Evolutionary conservation across 192 early-diverging fungal species (phyloP).

Genomic region (Linnemannia zychae): DNA sequence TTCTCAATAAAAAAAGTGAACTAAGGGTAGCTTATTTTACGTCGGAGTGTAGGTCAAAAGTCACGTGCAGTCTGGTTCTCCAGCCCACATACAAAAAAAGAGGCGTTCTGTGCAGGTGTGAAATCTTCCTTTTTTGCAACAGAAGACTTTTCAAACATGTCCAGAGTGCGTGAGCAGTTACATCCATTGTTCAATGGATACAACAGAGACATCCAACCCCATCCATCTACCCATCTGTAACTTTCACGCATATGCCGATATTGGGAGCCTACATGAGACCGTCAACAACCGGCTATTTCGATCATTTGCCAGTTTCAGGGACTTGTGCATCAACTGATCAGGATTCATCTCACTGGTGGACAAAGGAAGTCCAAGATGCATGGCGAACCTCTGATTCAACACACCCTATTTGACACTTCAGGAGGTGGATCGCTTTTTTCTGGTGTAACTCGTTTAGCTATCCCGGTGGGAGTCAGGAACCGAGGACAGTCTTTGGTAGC

Average conservation of each 20-base stretch:
- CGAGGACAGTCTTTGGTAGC: not conserved
- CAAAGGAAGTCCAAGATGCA: not conserved
- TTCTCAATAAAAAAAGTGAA: too few relatives aligned
- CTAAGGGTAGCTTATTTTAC: too few relatives aligned
- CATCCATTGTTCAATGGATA: slow-evolving; percentile 10
- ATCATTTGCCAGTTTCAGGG: not conserved
- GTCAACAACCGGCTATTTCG: not conserved
- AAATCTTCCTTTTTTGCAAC: slow-evolving; percentile 36
- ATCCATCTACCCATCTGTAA: slow-evolving; percentile 11
- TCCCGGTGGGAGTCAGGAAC: not conserved
- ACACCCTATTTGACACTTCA: not conserved
- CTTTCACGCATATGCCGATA: not conserved
- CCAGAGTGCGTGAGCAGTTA: slow-evolving; percentile 42
- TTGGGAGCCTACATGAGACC: not conserved
- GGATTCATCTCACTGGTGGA: not conserved
- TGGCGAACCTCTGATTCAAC: slow-evolving; percentile 4
- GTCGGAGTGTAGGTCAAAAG: too few relatives aligned
- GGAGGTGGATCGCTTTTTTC: not conserved
- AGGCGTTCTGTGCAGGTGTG: not conserved
- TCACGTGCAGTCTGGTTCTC: too few relatives aligned
- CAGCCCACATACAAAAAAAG: not conserved
- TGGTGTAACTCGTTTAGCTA: not conserved
- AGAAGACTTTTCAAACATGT: slow-evolving; percentile 46
- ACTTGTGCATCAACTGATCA: not conserved
- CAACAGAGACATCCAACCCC: slow-evolving; percentile 9